These are phyloP conservation scores for Capsicum rhomboideum DNA, from an alignment of 257 asterid species.

Conservation along the genomic window DNA sequence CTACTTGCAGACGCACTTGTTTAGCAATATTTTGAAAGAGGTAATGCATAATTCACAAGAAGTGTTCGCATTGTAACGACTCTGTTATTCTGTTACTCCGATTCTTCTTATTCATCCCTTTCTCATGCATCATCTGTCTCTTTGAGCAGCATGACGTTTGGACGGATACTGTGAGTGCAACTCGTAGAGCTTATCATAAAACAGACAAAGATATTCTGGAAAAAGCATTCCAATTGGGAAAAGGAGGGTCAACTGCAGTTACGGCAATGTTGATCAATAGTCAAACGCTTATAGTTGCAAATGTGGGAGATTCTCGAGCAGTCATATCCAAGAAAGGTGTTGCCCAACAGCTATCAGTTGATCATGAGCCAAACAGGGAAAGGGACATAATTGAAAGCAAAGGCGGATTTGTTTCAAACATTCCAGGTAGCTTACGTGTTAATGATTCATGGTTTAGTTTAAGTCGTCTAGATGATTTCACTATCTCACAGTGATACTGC, in stretches of 20 bases:
- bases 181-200: constrained; percentile 48
- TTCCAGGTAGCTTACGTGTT: constrained; percentile 48
- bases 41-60: constrained; percentile 12
- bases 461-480: background rate
- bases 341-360: constrained; percentile 76
- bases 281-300: constrained; percentile 75
- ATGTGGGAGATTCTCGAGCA: constrained; percentile 92
- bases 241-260: constrained; percentile 94
- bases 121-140: background rate
- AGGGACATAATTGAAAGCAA: constrained; percentile 70
- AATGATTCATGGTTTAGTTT: background rate
- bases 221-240: constrained; percentile 53
- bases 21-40: constrained; percentile 65
- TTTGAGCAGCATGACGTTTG: constrained; percentile 63
- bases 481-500: background rate
- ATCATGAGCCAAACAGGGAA: constrained; percentile 85
- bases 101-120: background rate
- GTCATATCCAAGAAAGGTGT: constrained; percentile 54
- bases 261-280: constrained; percentile 73
- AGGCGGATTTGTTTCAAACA: constrained; percentile 85
- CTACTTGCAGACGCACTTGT: constrained; percentile 61
- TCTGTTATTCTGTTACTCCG: background rate
- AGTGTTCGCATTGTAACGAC: background rate
- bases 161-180: constrained; percentile 51
- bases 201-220: constrained; percentile 70